Conservation (phyloP, 2,329 filamentous ascomycete species). For the Escovopsis sp. region DNA sequence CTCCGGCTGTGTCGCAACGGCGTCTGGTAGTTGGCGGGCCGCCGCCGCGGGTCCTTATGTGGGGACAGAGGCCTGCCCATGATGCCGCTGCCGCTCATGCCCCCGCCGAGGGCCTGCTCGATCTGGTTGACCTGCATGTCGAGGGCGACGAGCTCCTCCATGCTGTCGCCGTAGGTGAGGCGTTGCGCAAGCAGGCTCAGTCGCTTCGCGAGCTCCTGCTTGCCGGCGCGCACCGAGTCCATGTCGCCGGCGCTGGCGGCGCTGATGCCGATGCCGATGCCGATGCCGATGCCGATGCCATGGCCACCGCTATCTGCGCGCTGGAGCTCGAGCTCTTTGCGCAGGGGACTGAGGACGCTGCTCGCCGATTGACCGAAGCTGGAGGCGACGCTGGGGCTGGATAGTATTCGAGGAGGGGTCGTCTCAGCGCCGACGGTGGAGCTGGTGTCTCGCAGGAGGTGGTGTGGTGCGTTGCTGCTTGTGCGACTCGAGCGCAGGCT, state of each 20-base stretch:
- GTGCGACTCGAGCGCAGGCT: constrained; percentile 8
- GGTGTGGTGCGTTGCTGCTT: constrained; percentile 3
- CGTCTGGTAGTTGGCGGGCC: constrained; percentile 6
- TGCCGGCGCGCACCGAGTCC: constrained; percentile 15
- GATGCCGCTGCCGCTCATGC: constrained; percentile 6
- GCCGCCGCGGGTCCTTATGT: constrained; percentile 6
- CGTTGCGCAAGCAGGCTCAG: constrained; percentile 24
- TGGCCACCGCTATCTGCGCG: constrained; percentile 3
- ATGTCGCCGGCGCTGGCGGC: not conserved
- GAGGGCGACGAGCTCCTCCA: constrained; percentile 20
- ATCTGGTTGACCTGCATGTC: constrained; percentile 23
- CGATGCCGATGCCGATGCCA: too few species aligned
- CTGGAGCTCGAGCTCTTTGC: constrained; percentile 13
- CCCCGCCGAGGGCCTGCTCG: constrained; percentile 13
- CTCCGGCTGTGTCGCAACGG: constrained; percentile 9
- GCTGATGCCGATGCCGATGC: too few species aligned
- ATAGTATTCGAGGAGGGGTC: constrained; percentile 13
- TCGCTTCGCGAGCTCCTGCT: constrained; percentile 29
- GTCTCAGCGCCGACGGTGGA: constrained; percentile 4
- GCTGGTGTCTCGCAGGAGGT: constrained; percentile 3
- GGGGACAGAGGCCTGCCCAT: constrained; percentile 4
- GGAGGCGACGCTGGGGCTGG: constrained; percentile 19
- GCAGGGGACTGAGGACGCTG: constrained; percentile 15
- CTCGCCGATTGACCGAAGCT: constrained; percentile 17
- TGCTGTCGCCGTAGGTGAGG: constrained; percentile 18